Conservation (phyloP, 2,329 filamentous ascomycete species). For the Lasiodiplodia sp. region DNA sequence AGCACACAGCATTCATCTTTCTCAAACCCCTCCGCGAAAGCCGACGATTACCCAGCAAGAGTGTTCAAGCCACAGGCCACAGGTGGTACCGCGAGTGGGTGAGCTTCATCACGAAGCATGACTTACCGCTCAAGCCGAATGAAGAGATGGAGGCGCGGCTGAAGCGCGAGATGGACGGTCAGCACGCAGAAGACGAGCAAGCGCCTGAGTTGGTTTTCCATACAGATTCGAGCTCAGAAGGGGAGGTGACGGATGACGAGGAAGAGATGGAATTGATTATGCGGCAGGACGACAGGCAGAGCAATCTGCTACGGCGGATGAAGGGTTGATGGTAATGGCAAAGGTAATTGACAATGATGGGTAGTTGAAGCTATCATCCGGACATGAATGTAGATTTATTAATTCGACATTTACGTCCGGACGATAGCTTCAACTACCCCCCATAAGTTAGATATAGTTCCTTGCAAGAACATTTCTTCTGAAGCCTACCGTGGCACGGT, state of each 20-base stretch:
- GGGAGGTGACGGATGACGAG: neutral
- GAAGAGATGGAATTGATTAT: neutral
- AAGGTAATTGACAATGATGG: no score
- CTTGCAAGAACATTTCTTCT: no score
- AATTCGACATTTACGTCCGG: no score
- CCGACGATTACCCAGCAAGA: neutral
- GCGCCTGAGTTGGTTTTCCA: neutral
- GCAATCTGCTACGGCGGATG: neutral
- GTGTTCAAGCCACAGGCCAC: neutral
- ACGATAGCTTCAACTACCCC: no score
- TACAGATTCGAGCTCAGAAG: neutral
- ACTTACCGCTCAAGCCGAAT: constrained; percentile 9
- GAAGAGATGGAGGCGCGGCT: neutral
- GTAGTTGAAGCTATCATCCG: no score
- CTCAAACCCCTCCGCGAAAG: constrained; percentile 4
- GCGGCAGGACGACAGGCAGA: constrained; percentile 3
- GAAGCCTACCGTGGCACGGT: no score
- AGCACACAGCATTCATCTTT: constrained; percentile 1
- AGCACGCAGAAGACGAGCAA: neutral
- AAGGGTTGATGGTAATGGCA: neutral
- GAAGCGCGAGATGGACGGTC: neutral
- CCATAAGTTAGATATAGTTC: no score
- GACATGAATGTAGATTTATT: no score
- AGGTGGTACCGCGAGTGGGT: constrained; percentile 12
- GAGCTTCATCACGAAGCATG: constrained; percentile 9